Percentiles rank a stretch among this genome's conserved stretches.
Evolutionary conservation across 805 yeast genomes (phyloP).

Genomic region (Candida broadrunensis): DNA sequence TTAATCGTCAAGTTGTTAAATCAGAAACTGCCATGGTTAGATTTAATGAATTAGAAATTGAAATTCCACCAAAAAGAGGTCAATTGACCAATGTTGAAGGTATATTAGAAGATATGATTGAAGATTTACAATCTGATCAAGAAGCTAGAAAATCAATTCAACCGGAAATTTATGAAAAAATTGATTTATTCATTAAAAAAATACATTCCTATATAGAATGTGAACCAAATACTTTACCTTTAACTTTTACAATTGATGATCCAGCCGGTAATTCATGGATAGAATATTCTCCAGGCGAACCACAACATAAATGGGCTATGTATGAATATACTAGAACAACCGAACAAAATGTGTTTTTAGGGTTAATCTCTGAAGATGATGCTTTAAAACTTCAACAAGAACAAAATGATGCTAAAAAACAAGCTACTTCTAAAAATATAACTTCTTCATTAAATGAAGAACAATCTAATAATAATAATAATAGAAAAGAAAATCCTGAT

Average conservation of each 20-base stretch:
- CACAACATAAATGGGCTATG: constrained; percentile 83
- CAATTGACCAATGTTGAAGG: constrained; percentile 94
- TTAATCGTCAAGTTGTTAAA: constrained; percentile 88
- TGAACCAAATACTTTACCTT: constrained; percentile 64
- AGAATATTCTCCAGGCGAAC: constrained; percentile 81
- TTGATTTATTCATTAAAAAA: constrained; percentile 63
- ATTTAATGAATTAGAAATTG: constrained; percentile 83
- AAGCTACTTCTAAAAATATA: constrained; percentile 33
- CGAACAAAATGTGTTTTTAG: constrained; percentile 83
- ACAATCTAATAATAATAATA: constrained; percentile 1
- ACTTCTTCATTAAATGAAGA: constrained; percentile 14
- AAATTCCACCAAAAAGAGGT: constrained; percentile 93
- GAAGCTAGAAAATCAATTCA: constrained; percentile 69
- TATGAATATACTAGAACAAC: constrained; percentile 79
- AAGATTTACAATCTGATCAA: constrained; percentile 79
- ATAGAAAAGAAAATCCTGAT: constrained; percentile 1
- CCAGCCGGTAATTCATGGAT: constrained; percentile 98
- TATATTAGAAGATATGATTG: constrained; percentile 74
- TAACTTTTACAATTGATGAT: constrained; percentile 80
- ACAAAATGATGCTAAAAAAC: constrained; percentile 49
- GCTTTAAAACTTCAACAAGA: constrained; percentile 45
- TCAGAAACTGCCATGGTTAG: constrained; percentile 80
- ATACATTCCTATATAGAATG: constrained; percentile 63
- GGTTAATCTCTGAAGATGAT: constrained; percentile 70
- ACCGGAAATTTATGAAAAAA: constrained; percentile 73